These are phyloP conservation scores for Fusarium tuaranense DNA, from an alignment of 2,329 filamentous ascomycete species.

Conservation along the genomic window DNA sequence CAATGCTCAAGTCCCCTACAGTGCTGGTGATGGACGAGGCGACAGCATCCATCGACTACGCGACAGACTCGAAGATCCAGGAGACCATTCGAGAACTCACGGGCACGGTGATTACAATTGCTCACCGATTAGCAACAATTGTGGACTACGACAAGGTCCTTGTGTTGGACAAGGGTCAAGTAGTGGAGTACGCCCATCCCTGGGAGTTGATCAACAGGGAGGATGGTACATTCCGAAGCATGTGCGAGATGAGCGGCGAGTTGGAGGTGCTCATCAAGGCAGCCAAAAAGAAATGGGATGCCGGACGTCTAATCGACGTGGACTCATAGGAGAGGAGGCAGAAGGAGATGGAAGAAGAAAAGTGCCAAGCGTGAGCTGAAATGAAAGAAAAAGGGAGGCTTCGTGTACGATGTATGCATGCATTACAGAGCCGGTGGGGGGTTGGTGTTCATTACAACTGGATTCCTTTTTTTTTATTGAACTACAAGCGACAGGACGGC, in stretches of 20 bases:
- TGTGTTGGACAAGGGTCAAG: conserved; percentile 88
- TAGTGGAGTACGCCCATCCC: conserved; percentile 92
- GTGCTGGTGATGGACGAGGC: conserved; percentile 99
- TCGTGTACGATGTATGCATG: conserved; percentile 10
- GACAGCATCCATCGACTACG: conserved; percentile 96
- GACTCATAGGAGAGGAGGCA: conserved; percentile 38
- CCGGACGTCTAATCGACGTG: conserved; percentile 52
- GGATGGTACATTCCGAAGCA: conserved; percentile 71
- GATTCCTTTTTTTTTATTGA: conserved; percentile 4
- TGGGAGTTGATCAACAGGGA: conserved; percentile 81
- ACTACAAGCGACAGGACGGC: not conserved
- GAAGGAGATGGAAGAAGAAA: conserved; percentile 23
- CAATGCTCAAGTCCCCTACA: conserved; percentile 89
- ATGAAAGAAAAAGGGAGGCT: conserved; percentile 11
- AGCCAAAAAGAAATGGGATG: conserved; percentile 66
- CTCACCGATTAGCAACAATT: conserved; percentile 94
- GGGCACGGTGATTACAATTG: conserved; percentile 96
- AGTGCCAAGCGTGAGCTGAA: conserved; percentile 3
- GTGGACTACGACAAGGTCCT: conserved; percentile 98
- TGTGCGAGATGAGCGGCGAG: conserved; percentile 75
- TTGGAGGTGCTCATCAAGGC: conserved; percentile 62
- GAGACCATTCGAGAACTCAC: conserved; percentile 93
- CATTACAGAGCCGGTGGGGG: not conserved
- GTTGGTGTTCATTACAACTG: not conserved
- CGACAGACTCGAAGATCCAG: conserved; percentile 95